Conservation (phyloP, 352 stramenopile genomes). For the Blastocystis sp. region DNA sequence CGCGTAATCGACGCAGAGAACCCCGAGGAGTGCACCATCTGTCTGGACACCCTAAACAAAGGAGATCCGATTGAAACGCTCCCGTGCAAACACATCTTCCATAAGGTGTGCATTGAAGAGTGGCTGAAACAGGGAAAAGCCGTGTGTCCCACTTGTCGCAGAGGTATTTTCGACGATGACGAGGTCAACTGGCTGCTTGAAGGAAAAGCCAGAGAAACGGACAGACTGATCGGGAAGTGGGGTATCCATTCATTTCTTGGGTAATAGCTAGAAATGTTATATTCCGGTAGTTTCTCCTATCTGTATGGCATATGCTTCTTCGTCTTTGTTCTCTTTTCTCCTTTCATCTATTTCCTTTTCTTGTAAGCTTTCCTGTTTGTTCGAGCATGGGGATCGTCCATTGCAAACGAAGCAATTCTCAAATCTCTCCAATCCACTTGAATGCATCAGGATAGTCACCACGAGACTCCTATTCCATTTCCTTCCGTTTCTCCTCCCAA, state of each 20-base stretch:
- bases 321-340: neutral
- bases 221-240: neutral
- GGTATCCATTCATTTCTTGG: neutral
- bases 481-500: too few relatives aligned
- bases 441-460: too few relatives aligned
- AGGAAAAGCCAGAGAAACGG: neutral
- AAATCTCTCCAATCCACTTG: too few relatives aligned
- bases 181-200: slow-evolving; percentile 26
- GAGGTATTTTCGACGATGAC: slow-evolving; percentile 28
- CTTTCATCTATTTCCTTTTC: neutral
- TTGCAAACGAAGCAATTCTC: too few relatives aligned
- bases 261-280: slow-evolving; percentile 4
- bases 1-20: slow-evolving; percentile 14
- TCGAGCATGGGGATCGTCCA: too few relatives aligned
- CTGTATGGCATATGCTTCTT: slow-evolving; percentile 33
- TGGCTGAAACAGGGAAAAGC: slow-evolving; percentile 10
- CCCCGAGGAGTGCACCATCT: neutral
- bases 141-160: slow-evolving; percentile 35
- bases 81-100: slow-evolving; percentile 31
- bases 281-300: neutral
- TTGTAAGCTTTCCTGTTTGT: slow-evolving; percentile 47
- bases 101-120: neutral
- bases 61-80: slow-evolving; percentile 10
- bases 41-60: slow-evolving; percentile 9
- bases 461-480: too few relatives aligned